Percentiles rank a stretch among this genome's conserved stretches.
phyloP scores from a whole-genome alignment of 495 filamentous ascomycete genomes.

The Podospora comata region DNA sequence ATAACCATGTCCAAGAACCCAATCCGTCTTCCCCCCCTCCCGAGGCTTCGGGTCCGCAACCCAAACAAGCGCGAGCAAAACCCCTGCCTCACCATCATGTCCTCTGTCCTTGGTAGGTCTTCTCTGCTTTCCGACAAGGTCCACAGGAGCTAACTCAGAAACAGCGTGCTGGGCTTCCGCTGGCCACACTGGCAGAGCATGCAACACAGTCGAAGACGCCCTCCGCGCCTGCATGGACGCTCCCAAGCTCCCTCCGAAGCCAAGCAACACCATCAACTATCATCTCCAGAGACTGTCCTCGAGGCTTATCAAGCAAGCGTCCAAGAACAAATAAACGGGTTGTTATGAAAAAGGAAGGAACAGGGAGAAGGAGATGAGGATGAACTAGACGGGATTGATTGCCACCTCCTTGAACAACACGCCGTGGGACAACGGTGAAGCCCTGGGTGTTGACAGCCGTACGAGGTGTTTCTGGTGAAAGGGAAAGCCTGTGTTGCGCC shows the following conservation, averaged over 20 bases:
- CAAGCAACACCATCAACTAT: conserved; percentile 91
- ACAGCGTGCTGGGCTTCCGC: conserved; percentile 93
- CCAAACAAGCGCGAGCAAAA: conserved; percentile 74
- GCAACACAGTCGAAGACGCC: conserved; percentile 73
- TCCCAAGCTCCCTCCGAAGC: conserved; percentile 61
- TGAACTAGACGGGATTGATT: no score
- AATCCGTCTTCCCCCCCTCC: conserved; percentile 83
- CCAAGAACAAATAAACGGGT: conserved; percentile 57
- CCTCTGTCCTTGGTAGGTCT: conserved; percentile 78
- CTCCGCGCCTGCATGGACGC: conserved; percentile 92
- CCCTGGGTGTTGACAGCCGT: no score
- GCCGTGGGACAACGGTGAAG: no score
- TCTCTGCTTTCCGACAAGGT: background rate
- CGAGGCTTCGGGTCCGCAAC: conserved; percentile 74
- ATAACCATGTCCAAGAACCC: conserved; percentile 42
- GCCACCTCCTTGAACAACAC: no score
- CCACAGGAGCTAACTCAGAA: conserved; percentile 2
- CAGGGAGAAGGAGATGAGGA: no score
- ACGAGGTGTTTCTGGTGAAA: background rate
- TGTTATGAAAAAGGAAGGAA: background rate
- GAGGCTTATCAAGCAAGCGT: conserved; percentile 64
- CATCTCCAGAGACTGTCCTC: conserved; percentile 84
- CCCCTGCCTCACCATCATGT: conserved; percentile 82
- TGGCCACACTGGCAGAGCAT: conserved; percentile 70
- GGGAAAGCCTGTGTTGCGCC: background rate